Conservation (phyloP, 768 basidiomycete genomes). For the Auricularia heimuer region DNA sequence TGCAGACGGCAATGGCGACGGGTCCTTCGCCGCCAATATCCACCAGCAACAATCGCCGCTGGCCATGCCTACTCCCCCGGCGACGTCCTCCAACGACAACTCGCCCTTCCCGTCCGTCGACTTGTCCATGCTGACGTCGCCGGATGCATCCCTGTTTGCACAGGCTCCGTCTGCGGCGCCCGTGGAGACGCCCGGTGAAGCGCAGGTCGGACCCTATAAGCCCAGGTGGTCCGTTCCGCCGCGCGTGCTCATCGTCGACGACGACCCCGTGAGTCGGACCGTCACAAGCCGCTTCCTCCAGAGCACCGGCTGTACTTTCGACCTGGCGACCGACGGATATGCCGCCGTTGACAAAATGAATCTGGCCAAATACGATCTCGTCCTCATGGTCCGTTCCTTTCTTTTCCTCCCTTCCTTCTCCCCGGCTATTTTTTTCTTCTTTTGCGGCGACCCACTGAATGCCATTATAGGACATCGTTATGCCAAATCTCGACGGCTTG, state of each 20-base stretch:
- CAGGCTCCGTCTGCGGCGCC: neutral
- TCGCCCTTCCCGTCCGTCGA: neutral
- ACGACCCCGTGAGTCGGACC: constrained; percentile 84
- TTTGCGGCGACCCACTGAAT: constrained; percentile 2
- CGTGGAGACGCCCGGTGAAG: neutral
- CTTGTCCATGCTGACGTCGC: neutral
- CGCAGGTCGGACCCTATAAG: neutral
- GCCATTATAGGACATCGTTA: constrained; percentile 72
- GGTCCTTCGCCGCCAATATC: neutral
- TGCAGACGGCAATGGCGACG: neutral
- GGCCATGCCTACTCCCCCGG: neutral
- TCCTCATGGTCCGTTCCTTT: constrained; percentile 66
- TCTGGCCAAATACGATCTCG: constrained; percentile 88
- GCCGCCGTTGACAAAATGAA: constrained; percentile 96
- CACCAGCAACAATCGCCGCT: neutral
- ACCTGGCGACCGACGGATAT: constrained; percentile 88
- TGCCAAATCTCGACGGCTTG: constrained; percentile 82
- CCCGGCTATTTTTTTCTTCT: neutral
- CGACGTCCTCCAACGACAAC: neutral
- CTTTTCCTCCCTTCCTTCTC: too few species aligned
- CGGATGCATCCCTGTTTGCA: neutral
- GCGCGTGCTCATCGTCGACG: constrained; percentile 85
- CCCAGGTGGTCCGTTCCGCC: constrained; percentile 91
- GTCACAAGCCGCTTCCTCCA: constrained; percentile 89
- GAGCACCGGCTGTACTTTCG: constrained; percentile 90